Base-by-base conservation (phyloP, 2,329 filamentous ascomycete genomes). In the Aspergillus thermomutatus region DNA sequence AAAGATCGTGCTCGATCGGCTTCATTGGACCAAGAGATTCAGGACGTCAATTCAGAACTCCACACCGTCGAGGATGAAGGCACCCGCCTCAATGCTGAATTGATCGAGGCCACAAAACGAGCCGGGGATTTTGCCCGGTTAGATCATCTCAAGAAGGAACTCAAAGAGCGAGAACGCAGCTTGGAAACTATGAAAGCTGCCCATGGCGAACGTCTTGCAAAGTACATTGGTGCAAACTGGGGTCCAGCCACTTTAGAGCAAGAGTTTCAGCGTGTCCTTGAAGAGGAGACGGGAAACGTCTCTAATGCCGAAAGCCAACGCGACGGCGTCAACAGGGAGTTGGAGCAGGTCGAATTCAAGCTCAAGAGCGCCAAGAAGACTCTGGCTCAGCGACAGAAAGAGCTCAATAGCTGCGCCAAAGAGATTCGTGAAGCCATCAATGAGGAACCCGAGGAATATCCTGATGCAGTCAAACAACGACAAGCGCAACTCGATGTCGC, bases 91-190 rank as follows among this genome's bases (percentile, higher is more conserved):
- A 87, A 88, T 47, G 79, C 82, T n/a, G 93, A 97, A 69, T 83
- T 97, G 37, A 83, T 92, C 8, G 89, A 95, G 66, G 91, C 88
- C 57, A 96, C 90, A 2, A 87, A 87, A 56, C 83, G 90, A 56
- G 91, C 92, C 5, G 86, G 88, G 3, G 92, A 96, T 60, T 83
- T 92, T 40, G 94, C 93, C 11, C 88, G 90, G 65, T 81, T 99
- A 10, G 90, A 96, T 56, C 87, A 90, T 64, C 82, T 92, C 34
- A 92, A 89, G 67, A 92, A 92, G 64, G 90, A 96, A 67, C 75
- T 91, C 27, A 84, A 85, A 60, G 87, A 91, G 62, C 85, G 88
- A 54, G 84, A 89, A 70, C 83, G 85, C 34, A 89, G 89, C 59
- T 79, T 97, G 2, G 83, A 92, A 8, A 94, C 90, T 0, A 85